These are phyloP conservation scores for Suillus americanus DNA, from an alignment of 768 basidiomycete species.

Conservation along the genomic window DNA sequence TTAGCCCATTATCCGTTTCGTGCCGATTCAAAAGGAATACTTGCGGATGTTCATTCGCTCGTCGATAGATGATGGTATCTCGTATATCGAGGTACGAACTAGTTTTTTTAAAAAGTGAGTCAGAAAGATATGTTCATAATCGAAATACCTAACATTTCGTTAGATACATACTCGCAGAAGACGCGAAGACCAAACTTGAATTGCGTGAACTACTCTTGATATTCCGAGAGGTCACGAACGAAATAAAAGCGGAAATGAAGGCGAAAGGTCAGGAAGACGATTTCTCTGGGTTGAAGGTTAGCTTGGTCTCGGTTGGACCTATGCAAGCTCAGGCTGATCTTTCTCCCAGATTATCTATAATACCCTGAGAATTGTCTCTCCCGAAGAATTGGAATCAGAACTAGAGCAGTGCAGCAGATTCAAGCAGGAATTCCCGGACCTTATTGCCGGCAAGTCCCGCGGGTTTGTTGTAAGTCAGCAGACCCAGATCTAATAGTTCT, in stretches of 20 bases:
- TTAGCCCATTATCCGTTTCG: constrained; percentile 30
- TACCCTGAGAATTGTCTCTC: constrained; percentile 35
- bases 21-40: constrained; percentile 19
- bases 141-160: background rate
- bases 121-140: background rate
- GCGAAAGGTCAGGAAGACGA: constrained; percentile 38
- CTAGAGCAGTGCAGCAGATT: constrained; percentile 42
- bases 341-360: constrained; percentile 41
- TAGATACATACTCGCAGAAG: constrained; percentile 41
- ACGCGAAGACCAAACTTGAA: constrained; percentile 37
- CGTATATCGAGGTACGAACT: constrained; percentile 43
- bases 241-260: constrained; percentile 34
- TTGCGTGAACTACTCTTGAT: constrained; percentile 37
- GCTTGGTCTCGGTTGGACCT: background rate
- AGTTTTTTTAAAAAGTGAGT: constrained; percentile 39
- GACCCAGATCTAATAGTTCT: background rate
- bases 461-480: background rate
- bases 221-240: constrained; percentile 34
- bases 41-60: constrained; percentile 35
- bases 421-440: constrained; percentile 45
- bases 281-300: constrained; percentile 42
- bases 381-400: constrained; percentile 40
- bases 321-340: background rate
- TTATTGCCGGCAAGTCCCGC: constrained; percentile 37
- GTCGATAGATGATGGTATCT: constrained; percentile 45